Evolutionary conservation across 495 filamentous ascomycete species (phyloP).

Genomic region (Aspergillus indologenus): DNA sequence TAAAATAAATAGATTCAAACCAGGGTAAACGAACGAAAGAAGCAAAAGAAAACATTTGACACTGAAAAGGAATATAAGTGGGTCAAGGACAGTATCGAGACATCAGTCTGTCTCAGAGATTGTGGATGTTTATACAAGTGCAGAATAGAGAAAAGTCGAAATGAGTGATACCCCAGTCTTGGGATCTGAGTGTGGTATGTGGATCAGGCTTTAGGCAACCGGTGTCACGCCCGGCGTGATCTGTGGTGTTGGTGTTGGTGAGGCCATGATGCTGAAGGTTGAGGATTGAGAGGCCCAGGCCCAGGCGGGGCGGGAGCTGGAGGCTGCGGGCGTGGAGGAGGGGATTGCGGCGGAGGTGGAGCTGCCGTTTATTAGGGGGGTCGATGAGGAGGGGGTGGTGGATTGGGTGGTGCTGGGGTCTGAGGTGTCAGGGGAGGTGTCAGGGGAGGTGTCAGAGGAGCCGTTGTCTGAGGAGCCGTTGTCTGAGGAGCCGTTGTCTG

Average conservation of each 20-base stretch:
- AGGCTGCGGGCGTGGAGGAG: not conserved
- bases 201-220: not conserved
- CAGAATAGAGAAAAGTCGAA: no score
- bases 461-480: no score
- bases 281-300: not conserved
- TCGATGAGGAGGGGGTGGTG: not conserved
- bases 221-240: not conserved
- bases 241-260: not conserved
- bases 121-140: no score
- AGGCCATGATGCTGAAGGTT: not conserved
- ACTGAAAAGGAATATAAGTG: no score
- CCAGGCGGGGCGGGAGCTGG: not conserved
- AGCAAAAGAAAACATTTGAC: not conserved
- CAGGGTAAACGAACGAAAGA: not conserved
- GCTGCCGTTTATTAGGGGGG: not conserved
- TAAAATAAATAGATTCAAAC: no score
- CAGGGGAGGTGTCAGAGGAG: no score
- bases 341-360: not conserved
- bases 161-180: no score
- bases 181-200: no score
- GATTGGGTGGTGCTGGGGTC: not conserved
- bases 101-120: no score
- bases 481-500: no score
- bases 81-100: no score
- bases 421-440: no score